These are phyloP conservation scores for Zygnema circumcarinatum DNA, from an alignment of 139 green algal genomes.

Conservation along the genomic window DNA sequence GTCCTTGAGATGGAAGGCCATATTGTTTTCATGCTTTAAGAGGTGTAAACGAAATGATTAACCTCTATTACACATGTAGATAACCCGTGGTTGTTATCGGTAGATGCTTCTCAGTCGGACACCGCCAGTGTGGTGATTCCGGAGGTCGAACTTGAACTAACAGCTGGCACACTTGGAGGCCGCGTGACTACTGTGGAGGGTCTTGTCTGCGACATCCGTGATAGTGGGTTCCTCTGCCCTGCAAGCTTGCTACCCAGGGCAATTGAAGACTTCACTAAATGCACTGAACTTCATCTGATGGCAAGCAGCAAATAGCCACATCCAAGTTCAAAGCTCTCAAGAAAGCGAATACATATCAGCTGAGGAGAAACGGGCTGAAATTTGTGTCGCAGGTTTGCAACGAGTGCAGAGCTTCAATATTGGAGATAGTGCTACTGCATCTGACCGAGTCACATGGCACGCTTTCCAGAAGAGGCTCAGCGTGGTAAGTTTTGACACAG, in stretches of 20 bases:
- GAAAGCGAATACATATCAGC: too few species aligned
- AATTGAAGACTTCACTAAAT: too few species aligned
- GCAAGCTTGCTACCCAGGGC: not conserved
- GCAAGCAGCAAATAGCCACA: too few species aligned
- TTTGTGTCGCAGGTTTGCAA: slow-evolving; percentile 45
- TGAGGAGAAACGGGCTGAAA: too few species aligned
- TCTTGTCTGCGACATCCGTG: slow-evolving; percentile 59
- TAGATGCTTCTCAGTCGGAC: slow-evolving; percentile 58
- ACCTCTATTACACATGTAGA: not conserved
- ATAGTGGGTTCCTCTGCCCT: slow-evolving; percentile 20
- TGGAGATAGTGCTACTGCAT: slow-evolving; percentile 62
- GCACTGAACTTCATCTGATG: too few species aligned
- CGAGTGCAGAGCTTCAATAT: slow-evolving; percentile 64
- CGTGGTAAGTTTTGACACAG: not conserved
- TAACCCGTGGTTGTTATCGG: not conserved
- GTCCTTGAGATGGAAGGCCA: too few species aligned
- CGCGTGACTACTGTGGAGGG: slow-evolving; percentile 74
- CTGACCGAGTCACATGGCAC: slow-evolving; percentile 20
- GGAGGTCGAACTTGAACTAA: slow-evolving; percentile 71
- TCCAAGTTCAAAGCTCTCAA: not conserved
- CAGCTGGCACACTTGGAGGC: slow-evolving; percentile 66
- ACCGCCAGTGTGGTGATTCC: slow-evolving; percentile 66
- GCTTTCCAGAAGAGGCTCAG: slow-evolving; percentile 18
- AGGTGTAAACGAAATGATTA: too few species aligned
- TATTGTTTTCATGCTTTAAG: too few species aligned